Conservation (phyloP, 345 rosid genomes). For the Euclidium syriacum region DNA sequence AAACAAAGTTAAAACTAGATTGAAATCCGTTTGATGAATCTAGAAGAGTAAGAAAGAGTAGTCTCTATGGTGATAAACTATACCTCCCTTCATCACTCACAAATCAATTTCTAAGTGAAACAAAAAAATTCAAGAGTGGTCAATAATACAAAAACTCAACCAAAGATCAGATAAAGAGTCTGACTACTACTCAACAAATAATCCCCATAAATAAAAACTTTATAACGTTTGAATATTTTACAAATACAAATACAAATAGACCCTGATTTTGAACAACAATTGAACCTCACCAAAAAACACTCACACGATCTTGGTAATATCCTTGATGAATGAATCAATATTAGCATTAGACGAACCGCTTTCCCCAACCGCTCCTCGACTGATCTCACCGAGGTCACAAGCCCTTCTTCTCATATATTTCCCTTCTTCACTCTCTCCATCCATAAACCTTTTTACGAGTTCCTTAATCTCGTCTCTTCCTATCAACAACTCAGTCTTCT, state of each 20-base stretch:
- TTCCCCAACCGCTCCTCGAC: neutral
- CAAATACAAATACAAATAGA: neutral
- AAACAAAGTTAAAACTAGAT: too few species aligned
- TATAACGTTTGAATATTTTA: neutral
- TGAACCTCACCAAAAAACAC: neutral
- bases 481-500: constrained; percentile 15
- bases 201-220: neutral
- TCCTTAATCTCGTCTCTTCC: constrained; percentile 32
- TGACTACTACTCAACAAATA: too few species aligned
- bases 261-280: neutral
- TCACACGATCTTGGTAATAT: constrained; percentile 16
- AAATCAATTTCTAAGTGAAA: too few species aligned
- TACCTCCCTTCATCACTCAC: too few species aligned
- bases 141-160: neutral
- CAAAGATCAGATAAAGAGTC: neutral
- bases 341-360: constrained; percentile 34
- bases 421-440: constrained; percentile 11
- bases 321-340: constrained; percentile 35
- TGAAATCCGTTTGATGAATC: too few species aligned
- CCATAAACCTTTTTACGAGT: constrained; percentile 15
- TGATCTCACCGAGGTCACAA: constrained; percentile 5
- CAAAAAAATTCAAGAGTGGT: neutral
- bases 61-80: too few species aligned
- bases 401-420: constrained; percentile 8
- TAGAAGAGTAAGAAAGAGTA: too few species aligned